Percentiles rank a stretch among this genome's conserved stretches.
These are phyloP conservation scores for Cutaneotrichosporon curvatum DNA, from an alignment of 1,284 basidiomycete species.

Conservation along the genomic window DNA sequence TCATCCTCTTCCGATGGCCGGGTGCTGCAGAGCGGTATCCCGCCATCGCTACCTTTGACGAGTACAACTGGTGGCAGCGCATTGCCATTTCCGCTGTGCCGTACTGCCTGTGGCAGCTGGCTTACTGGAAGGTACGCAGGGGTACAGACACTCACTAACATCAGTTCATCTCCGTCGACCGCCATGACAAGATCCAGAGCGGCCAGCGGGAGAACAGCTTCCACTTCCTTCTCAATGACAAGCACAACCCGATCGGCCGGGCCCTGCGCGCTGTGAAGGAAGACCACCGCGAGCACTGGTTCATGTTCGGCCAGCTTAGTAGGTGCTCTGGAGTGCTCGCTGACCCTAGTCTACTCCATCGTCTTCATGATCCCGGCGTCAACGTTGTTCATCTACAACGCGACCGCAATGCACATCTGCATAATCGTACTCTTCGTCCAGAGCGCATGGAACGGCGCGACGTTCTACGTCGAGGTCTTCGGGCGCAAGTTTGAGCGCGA, in stretches of 20 bases:
- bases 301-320: conserved; percentile 81
- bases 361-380: conserved; percentile 75
- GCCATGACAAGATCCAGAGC: conserved; percentile 75
- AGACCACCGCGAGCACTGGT: conserved; percentile 60
- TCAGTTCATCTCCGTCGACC: conserved; percentile 74
- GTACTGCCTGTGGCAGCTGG: conserved; percentile 72
- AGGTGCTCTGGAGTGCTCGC: conserved; percentile 32
- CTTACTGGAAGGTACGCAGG: conserved; percentile 72
- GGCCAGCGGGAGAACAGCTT: conserved; percentile 80
- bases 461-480: conserved; percentile 83
- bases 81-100: conserved; percentile 41
- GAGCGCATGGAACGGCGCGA: conserved; percentile 55
- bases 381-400: conserved; percentile 66
- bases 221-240: conserved; percentile 75
- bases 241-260: conserved; percentile 70
- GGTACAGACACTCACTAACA: neutral
- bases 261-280: conserved; percentile 57
- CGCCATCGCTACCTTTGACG: conserved; percentile 54
- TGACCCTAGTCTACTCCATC: conserved; percentile 64
- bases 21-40: conserved; percentile 62
- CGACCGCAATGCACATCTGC: conserved; percentile 66
- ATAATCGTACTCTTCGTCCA: conserved; percentile 70
- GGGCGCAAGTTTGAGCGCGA: conserved; percentile 92
- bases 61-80: conserved; percentile 44
- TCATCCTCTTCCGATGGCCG: conserved; percentile 59